Conservation (phyloP, 148 eudicot genomes). For the Selenicereus undatus region DNA sequence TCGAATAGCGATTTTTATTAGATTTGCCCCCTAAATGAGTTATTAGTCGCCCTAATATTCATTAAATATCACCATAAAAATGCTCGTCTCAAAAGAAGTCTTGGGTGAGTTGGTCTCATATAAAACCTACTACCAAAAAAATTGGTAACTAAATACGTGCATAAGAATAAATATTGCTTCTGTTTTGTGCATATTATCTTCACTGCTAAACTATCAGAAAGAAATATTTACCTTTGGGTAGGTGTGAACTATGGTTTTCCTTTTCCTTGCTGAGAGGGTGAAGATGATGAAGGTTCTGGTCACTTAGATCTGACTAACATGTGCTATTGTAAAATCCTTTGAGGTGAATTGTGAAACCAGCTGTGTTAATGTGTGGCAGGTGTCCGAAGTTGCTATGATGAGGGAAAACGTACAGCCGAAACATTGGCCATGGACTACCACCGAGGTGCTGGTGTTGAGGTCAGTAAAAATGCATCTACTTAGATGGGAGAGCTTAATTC, state of each 20-base stretch:
- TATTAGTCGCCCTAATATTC: too few species aligned
- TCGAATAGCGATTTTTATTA: too few species aligned
- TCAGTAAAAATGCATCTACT: slow-evolving; percentile 16
- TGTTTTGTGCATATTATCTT: background rate
- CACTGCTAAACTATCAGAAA: background rate
- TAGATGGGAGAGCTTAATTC: background rate
- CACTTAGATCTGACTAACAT: background rate
- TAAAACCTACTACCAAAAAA: background rate
- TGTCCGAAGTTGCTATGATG: slow-evolving; percentile 97
- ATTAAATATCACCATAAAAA: too few species aligned
- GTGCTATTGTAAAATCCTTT: background rate
- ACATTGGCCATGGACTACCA: slow-evolving; percentile 99
- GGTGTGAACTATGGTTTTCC: background rate
- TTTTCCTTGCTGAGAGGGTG: background rate
- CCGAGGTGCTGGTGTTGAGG: slow-evolving; percentile 98
- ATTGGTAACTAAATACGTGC: background rate
- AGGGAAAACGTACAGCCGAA: slow-evolving; percentile 95
- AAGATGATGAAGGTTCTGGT: background rate
- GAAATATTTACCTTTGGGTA: background rate
- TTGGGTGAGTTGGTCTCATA: too few species aligned
- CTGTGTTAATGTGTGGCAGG: slow-evolving; percentile 43
- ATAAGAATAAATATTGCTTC: background rate
- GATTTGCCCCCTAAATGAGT: too few species aligned
- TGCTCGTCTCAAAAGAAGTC: too few species aligned
- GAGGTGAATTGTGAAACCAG: background rate